phyloP scores from a whole-genome alignment of 2,329 filamentous ascomycete species.

The Ampelomyces quisqualis region DNA sequence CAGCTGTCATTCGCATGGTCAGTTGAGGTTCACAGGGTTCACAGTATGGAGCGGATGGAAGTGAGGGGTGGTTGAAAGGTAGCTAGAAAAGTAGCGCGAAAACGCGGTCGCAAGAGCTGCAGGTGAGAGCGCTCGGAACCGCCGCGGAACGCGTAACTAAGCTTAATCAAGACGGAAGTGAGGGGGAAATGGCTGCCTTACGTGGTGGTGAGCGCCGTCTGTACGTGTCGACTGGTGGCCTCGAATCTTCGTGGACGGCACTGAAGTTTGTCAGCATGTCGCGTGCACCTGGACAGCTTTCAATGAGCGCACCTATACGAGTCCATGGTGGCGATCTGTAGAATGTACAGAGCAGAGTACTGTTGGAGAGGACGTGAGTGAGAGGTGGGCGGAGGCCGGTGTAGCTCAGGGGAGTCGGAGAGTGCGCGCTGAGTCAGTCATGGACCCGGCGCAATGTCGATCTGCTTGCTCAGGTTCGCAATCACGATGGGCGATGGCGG shows the following conservation, averaged over 20 bases:
- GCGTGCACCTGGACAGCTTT: too few species aligned
- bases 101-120: background rate
- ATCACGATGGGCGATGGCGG: constrained; percentile 29
- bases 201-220: constrained; percentile 70
- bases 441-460: constrained; percentile 15
- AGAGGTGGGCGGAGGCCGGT: constrained; percentile 5
- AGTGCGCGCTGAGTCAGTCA: constrained; percentile 18
- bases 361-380: background rate
- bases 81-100: background rate
- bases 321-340: constrained; percentile 32
- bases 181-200: constrained; percentile 53
- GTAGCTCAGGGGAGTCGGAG: constrained; percentile 13
- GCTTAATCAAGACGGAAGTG: too few species aligned
- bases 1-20: constrained; percentile 13
- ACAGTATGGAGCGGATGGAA: background rate
- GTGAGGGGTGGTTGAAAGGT: background rate
- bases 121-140: background rate
- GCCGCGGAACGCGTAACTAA: too few species aligned
- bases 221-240: constrained; percentile 46
- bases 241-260: constrained; percentile 57
- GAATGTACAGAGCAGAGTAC: background rate
- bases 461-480: constrained; percentile 18
- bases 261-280: constrained; percentile 22
- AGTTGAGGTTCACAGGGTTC: constrained; percentile 1
- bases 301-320: constrained; percentile 45